Evolutionary conservation across 2,329 filamentous ascomycete genomes (phyloP), one percentile per base, ranked within the genome.

Genomic region (Fusarium coicis): DNA sequence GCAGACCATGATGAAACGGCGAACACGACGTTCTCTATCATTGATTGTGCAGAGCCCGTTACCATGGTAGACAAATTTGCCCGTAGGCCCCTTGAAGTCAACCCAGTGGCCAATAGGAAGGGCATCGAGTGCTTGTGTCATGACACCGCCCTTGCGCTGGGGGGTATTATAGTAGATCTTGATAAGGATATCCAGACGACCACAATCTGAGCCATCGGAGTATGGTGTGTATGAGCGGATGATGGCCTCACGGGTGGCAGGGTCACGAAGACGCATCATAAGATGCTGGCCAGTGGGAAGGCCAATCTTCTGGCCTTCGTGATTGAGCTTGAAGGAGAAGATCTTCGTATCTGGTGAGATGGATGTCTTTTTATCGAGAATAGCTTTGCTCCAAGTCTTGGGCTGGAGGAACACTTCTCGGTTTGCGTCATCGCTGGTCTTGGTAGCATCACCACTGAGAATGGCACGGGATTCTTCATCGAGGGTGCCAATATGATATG

Each of bases 221-320:
- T 96, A 89, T 0, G 95, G 95, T 2, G 95, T 98, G 83, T 97
- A 98, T 10, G 93, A 91, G 28, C 95, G 89, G 76, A 97, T 95
- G 74, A 97, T 92, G 37, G 91, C 86, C 77, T 96, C 92, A 50
- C 85, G 85, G 0, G 90, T 92, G 0, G 86, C 90, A 0, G 92
- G 91, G 78, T 97, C 93, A 32, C 89, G 89, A 7, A 97, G 85
- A 7, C 93, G 92, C 77, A 97, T 88, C 90, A 97, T 93, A 3
- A 97, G 84, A 81, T 98, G 95, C 79, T 97, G 93, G 21, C 95
- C 95, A 0, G 93, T 90, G 1, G 94, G 94, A 0, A 97, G 86
- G 14, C 95, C 95, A 14, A 96, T 85, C 0, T 81, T 80, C 80
- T 97, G 95, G 0, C 87, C 82, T 0, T 87, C 83, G 76, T 95